Evolutionary conservation across 768 basidiomycete genomes (phyloP), one percentile per base, ranked within the genome.

Genomic region (Podaxis rugospora): DNA sequence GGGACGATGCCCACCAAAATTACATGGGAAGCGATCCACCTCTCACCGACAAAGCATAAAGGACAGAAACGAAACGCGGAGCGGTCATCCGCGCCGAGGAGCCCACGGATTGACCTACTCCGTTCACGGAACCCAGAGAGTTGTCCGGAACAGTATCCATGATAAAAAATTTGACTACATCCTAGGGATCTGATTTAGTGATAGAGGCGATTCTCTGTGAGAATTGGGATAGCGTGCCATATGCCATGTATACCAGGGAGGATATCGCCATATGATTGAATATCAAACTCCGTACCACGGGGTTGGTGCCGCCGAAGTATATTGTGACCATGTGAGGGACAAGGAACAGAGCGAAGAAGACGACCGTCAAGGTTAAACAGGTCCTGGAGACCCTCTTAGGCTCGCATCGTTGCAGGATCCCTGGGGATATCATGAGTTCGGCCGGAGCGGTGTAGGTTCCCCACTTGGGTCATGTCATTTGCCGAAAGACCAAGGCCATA

Each of bases 401-500:
- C 7, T 87, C 85, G 44, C 79, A 81, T 1, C 75, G 70, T 32
- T 78, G 72, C 28, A 83, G 76, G 13, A 83, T 59, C 44, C 68
- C 68, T 5, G 78, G 76, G 62, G 86, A 80, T 67, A 78, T 73
- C 59, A 77, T 70, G 21, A 83, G 64, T 67, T 87, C 84, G 62
- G 84, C 70, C 36, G 80, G 37, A 5, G 82, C 84, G 61, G 81
- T 86, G 53, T 78, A 63, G 23, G 83, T 66, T 6, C 85, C 87
- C 62, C 76, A 82, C 2, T 69, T 58, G 71, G 14, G 86, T 86
- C 36, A 88, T 88, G 5, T 67, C 66, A n/a, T 78, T 77, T 2
- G 86, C 79, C 25, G 77, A 70, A 39, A 88, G 72, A 7, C 84
- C 85, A 25, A 87, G 77, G 0, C 87, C 87, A 14, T 85, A 86